phyloP scores from a whole-genome alignment of 139 green algal species.

The Micractinium sp. region DNA sequence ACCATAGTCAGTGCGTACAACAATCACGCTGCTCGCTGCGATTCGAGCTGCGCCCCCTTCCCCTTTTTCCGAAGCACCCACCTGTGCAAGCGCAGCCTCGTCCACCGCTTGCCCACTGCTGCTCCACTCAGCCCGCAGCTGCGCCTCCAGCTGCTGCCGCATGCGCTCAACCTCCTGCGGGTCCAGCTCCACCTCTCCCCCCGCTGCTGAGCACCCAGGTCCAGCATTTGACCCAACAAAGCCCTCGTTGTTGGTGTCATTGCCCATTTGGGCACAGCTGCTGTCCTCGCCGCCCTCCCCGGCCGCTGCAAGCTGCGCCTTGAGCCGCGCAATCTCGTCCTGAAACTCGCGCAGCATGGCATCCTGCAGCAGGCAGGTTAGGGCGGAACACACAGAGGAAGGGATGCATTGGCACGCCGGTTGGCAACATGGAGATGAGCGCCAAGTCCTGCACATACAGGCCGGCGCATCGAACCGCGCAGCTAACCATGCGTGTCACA shows the following conservation, averaged over 20 bases:
- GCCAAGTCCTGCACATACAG: not conserved
- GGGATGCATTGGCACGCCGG: not conserved
- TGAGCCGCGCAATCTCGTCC: conserved; percentile 86
- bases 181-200: not conserved
- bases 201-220: conserved; percentile 26
- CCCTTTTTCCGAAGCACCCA: not conserved
- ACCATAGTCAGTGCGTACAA: too few species aligned
- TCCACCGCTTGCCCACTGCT: conserved; percentile 45
- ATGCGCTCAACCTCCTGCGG: conserved; percentile 36
- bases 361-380: conserved; percentile 55
- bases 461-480: not conserved
- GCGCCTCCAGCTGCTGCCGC: conserved; percentile 57
- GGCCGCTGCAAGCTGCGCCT: conserved; percentile 57
- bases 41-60: not conserved
- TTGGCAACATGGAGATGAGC: too few species aligned
- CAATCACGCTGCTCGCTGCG: too few species aligned
- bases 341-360: conserved; percentile 93
- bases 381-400: not conserved
- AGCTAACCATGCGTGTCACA: not conserved
- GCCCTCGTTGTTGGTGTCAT: not conserved
- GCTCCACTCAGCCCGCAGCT: conserved; percentile 59
- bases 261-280: not conserved
- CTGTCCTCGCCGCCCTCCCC: not conserved
- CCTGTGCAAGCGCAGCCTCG: conserved; percentile 20
- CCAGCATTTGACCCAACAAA: conserved; percentile 9